Percentiles rank a stretch among this genome's conserved stretches.
These are phyloP conservation scores for Aureobasidium zeae DNA, from an alignment of 2,329 filamentous ascomycete species.

Conservation along the genomic window DNA sequence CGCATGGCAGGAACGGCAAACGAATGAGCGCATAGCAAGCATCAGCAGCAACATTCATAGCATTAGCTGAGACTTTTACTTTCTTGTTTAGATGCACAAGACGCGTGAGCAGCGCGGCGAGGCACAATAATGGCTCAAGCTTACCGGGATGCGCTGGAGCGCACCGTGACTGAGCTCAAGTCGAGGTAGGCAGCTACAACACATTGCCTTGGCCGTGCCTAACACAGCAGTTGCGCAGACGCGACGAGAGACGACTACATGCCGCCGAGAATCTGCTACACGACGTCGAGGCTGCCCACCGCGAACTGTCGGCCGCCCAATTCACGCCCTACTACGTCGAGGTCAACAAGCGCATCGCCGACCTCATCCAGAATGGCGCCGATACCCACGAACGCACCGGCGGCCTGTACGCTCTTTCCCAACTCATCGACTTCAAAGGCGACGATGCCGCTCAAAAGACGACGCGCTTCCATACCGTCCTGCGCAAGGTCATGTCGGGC, in stretches of 20 bases:
- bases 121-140: conserved; percentile 14
- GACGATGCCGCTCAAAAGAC: conserved; percentile 91
- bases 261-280: conserved; percentile 10
- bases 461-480: conserved; percentile 83
- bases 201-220: background rate
- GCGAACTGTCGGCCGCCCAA: conserved; percentile 9
- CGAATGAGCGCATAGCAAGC: too few relatives aligned
- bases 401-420: conserved; percentile 84
- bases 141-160: conserved; percentile 14
- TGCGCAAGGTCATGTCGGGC: conserved; percentile 78
- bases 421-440: conserved; percentile 90
- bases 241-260: conserved; percentile 9
- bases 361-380: conserved; percentile 72
- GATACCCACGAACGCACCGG: conserved; percentile 84
- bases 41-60: too few relatives aligned
- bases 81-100: conserved; percentile 2
- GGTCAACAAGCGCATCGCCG: conserved; percentile 54
- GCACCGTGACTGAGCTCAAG: conserved; percentile 9
- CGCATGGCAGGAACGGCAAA: too few relatives aligned
- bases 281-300: conserved; percentile 15
- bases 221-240: background rate
- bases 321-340: conserved; percentile 14
- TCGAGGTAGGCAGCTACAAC: background rate
- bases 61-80: background rate
- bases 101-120: conserved; percentile 9